phyloP scores from a whole-genome alignment of 169 alveolate species.

The Eimeria praecox region DNA sequence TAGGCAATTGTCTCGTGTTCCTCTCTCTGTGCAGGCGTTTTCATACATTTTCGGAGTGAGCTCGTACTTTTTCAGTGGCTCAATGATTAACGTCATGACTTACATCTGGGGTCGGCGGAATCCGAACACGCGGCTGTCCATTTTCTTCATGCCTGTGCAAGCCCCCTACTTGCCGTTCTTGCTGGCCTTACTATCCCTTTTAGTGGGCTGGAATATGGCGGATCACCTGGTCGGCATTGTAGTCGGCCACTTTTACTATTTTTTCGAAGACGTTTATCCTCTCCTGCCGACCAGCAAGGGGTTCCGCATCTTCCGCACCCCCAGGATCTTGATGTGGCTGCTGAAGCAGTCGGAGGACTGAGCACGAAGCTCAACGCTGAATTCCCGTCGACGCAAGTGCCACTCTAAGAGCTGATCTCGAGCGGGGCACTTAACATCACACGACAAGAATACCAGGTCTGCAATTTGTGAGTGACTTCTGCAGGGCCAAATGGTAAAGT shows the following conservation, averaged over 20 bases:
- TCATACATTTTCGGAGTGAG: slow-evolving; percentile 88
- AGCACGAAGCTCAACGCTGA: neutral
- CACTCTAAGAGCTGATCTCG: neutral
- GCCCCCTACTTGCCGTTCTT: slow-evolving; percentile 96
- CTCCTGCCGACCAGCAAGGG: slow-evolving; percentile 94
- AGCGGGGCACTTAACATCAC: neutral
- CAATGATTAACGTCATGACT: slow-evolving; percentile 95
- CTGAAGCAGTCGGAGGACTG: slow-evolving; percentile 64
- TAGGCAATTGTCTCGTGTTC: neutral
- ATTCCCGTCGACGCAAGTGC: neutral
- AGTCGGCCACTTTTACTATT: slow-evolving; percentile 95
- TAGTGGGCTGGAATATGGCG: slow-evolving; percentile 92
- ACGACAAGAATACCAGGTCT: neutral
- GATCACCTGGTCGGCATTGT: slow-evolving; percentile 93
- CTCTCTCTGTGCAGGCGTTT: slow-evolving; percentile 73
- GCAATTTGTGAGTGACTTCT: neutral
- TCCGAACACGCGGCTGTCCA: slow-evolving; percentile 91
- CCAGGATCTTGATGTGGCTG: slow-evolving; percentile 86
- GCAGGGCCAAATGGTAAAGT: neutral
- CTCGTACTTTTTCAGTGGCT: slow-evolving; percentile 93
- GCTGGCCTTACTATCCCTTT: slow-evolving; percentile 88
- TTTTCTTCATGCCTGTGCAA: slow-evolving; percentile 92
- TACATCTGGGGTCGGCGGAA: slow-evolving; percentile 96
- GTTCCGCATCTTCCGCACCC: slow-evolving; percentile 91
- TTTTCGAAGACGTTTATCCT: slow-evolving; percentile 94